Conservation (phyloP, 1,139 yeast genomes). For the Kurtzmaniella quercitrusa region DNA sequence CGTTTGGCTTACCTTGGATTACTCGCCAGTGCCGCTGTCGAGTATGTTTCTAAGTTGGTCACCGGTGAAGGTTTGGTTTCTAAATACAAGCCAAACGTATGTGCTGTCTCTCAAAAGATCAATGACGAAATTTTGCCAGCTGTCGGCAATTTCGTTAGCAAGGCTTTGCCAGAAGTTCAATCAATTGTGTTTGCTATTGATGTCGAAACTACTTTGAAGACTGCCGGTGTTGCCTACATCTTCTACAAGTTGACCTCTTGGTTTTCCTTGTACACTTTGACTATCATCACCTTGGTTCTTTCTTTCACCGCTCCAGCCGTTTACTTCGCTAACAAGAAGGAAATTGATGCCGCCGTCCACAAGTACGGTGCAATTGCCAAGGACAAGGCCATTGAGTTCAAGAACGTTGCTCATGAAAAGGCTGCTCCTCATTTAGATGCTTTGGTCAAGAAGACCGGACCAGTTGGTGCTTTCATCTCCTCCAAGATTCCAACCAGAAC, state of each 20-base stretch:
- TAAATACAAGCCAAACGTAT: slow-evolving; percentile 52
- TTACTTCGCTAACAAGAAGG: slow-evolving; percentile 70
- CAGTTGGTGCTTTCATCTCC: slow-evolving; percentile 55
- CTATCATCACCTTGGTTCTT: slow-evolving; percentile 52
- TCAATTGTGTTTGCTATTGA: slow-evolving; percentile 63
- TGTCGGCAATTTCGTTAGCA: slow-evolving; percentile 38
- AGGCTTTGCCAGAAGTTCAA: slow-evolving; percentile 49
- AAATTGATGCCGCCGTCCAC: slow-evolving; percentile 72
- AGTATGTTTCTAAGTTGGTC: slow-evolving; percentile 60
- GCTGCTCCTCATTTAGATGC: slow-evolving; percentile 43
- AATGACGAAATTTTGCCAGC: slow-evolving; percentile 40
- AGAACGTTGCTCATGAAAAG: slow-evolving; percentile 51
- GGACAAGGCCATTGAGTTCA: slow-evolving; percentile 51
- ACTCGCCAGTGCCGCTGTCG: slow-evolving; percentile 61
- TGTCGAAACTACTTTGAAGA: slow-evolving; percentile 65
- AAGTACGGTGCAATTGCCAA: slow-evolving; percentile 54
- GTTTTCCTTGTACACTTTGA: slow-evolving; percentile 69
- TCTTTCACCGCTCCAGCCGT: slow-evolving; percentile 75
- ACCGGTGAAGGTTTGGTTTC: slow-evolving; percentile 73
- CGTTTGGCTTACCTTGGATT: slow-evolving; percentile 46
- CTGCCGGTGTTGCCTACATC: slow-evolving; percentile 63
- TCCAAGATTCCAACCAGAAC: slow-evolving; percentile 66
- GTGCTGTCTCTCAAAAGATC: slow-evolving; percentile 37
- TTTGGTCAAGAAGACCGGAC: slow-evolving; percentile 58
- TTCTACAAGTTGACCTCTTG: slow-evolving; percentile 71